These are phyloP conservation scores for Tylopilus orsonianus DNA, from an alignment of 1,284 basidiomycete genomes.

Conservation along the genomic window DNA sequence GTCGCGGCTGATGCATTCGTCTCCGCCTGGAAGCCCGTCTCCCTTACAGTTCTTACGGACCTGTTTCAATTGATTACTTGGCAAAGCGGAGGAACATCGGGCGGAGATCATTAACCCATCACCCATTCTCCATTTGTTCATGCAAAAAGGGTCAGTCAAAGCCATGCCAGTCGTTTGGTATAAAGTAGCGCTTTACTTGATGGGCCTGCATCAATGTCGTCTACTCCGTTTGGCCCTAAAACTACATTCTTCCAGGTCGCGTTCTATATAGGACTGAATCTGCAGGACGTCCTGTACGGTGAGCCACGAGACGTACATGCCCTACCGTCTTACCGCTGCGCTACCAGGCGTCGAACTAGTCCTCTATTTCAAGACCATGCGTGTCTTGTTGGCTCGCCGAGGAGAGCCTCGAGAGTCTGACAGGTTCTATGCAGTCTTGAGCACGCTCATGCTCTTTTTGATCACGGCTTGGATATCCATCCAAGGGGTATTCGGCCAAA, in stretches of 20 bases:
- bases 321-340: neutral
- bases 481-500: neutral
- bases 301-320: neutral
- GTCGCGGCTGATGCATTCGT: too few relatives aligned
- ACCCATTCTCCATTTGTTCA: too few relatives aligned
- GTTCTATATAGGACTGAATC: neutral
- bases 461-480: constrained; percentile 1
- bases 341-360: neutral
- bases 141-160: too few relatives aligned
- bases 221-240: too few relatives aligned
- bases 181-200: too few relatives aligned
- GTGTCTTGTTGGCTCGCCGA: neutral
- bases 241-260: neutral
- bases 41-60: too few relatives aligned
- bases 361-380: neutral
- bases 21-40: too few relatives aligned
- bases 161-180: too few relatives aligned
- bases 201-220: too few relatives aligned
- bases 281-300: neutral
- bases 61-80: too few relatives aligned
- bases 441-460: constrained; percentile 2
- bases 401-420: neutral
- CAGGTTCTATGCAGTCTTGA: constrained; percentile 7
- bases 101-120: too few relatives aligned
- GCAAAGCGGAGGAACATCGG: too few relatives aligned